Evolutionary conservation across 1,284 basidiomycete genomes (phyloP), one percentile per base, ranked within the genome.

Genomic region (Trichosporon inkin): DNA sequence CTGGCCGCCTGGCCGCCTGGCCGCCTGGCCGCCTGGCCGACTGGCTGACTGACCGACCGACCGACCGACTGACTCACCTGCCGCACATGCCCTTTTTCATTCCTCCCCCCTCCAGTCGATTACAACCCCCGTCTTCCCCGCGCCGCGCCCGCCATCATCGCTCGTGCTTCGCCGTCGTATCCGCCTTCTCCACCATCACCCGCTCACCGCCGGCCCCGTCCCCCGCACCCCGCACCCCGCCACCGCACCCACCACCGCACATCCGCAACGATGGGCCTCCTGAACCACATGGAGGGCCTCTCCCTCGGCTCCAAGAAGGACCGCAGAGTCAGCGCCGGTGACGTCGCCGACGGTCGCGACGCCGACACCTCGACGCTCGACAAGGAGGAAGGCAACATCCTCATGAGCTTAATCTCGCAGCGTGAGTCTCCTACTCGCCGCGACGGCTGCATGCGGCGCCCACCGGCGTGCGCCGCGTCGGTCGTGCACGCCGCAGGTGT

Each of bases 381-480:
- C 70, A 71, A 78, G 62, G 76, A 79, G 55, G 75, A 79, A 59
- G 78, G 78, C 20, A 79, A 79, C 62, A 63, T 80, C 17, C 64
- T 79, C 51, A 66, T 76, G 68, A 65, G 70, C 13, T 58, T 80
- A 53, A 78, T 80, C 56, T 68, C 69, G 5, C 78, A 80, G 60
- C 63, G 78, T 80, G 60, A 67, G 78, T 77, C 17, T 17, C 5
- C 19, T n/a, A 8, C 24, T 11, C 17, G 41, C 41, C 14, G 13
- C n/a, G 11, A 17, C 22, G 32, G 20, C 24, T 35, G 19, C 37
- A 6, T 40, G 37, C 10, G 16, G 22, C 35, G n/a, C 32, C 32
- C 39, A 35, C 40, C 16, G 17, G 34, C 52, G 19, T 10, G 28
- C 52, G 35, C 52, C 28, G 28, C 28, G 28, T 5, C 28, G 5